Evolutionary conservation across 306 rosid genomes (phyloP).

Genomic region (Prunus mume): DNA sequence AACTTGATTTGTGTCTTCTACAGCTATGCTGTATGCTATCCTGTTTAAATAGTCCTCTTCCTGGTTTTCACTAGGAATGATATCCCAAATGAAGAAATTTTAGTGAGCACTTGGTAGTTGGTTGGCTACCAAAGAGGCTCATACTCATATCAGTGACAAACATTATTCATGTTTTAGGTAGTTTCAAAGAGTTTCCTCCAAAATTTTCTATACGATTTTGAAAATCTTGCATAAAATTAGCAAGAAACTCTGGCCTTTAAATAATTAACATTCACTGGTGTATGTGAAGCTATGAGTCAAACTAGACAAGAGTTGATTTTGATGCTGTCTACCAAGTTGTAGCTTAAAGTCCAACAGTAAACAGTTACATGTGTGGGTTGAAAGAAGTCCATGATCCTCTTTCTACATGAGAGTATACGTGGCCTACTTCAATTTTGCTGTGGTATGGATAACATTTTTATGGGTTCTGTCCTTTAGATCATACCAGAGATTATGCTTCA

Average conservation of each 20-base stretch:
- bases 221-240: not conserved
- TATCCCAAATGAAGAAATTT: not conserved
- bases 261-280: not conserved
- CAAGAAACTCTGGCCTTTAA: not conserved
- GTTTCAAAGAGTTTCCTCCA: not conserved
- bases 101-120: not conserved
- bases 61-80: not conserved
- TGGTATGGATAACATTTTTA: not conserved
- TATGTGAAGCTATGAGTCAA: not conserved
- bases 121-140: not conserved
- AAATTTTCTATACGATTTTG: not conserved
- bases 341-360: not conserved
- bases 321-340: not conserved
- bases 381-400: not conserved
- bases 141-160: not conserved
- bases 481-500: not conserved
- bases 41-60: not conserved
- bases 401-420: not conserved
- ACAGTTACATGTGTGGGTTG: not conserved
- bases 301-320: not conserved
- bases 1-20: not conserved
- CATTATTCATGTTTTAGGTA: not conserved
- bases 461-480: not conserved
- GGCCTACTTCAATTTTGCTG: not conserved
- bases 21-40: not conserved